Conservation (phyloP, 306 rosid species). For the Clitoria ternatea region DNA sequence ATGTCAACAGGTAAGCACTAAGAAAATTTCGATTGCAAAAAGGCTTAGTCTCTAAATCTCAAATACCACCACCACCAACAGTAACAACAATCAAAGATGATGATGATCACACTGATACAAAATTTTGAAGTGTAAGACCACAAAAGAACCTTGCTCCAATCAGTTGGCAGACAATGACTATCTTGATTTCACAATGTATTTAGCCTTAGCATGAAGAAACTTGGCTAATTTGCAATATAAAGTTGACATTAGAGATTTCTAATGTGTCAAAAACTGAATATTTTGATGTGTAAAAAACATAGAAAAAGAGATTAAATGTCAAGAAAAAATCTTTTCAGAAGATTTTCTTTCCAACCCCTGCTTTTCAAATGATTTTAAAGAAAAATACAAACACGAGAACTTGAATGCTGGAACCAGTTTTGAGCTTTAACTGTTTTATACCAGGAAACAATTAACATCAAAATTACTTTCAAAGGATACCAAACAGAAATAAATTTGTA, state of each 20-base stretch:
- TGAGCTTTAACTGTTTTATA: not conserved
- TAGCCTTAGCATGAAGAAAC: not conserved
- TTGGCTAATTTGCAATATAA: not conserved
- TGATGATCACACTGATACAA: not conserved
- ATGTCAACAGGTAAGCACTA: not conserved
- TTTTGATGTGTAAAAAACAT: constrained; percentile 1
- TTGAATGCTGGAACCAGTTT: constrained; percentile 11
- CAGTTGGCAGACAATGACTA: not conserved
- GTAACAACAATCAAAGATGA: not conserved
- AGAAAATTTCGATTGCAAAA: not conserved
- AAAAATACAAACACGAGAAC: not conserved
- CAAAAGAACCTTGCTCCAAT: not conserved
- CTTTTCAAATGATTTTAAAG: not conserved
- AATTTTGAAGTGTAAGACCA: not conserved
- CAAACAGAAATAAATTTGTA: not conserved
- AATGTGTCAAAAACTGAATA: not conserved
- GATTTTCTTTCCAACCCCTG: not conserved
- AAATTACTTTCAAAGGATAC: not conserved
- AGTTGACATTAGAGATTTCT: not conserved
- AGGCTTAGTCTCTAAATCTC: not conserved
- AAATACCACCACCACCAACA: not conserved
- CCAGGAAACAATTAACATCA: not conserved
- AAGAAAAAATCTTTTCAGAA: not conserved
- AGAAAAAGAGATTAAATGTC: constrained; percentile 4
- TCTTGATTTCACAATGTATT: constrained; percentile 1